These are phyloP conservation scores for Pleodorina starrii DNA, from an alignment of 139 green algal species.

Conservation along the genomic window DNA sequence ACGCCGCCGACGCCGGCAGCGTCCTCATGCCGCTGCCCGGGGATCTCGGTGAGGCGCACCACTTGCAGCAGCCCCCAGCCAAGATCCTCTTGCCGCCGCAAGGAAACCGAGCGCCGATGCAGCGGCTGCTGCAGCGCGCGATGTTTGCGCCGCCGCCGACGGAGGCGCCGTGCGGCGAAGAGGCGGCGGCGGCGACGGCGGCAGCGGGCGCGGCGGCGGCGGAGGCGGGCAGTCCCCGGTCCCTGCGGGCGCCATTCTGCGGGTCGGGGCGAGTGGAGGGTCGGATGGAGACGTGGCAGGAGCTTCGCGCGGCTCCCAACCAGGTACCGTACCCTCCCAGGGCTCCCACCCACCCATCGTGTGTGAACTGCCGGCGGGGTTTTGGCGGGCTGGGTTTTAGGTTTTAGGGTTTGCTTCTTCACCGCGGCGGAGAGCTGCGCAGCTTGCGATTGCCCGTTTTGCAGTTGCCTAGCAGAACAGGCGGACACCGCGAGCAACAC, in stretches of 20 bases:
- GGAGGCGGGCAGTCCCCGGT: neutral
- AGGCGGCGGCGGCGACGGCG: neutral
- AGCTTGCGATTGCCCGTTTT: too few species aligned
- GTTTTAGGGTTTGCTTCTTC: too few species aligned
- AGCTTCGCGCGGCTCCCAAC: constrained; percentile 1
- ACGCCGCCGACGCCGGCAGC: neutral
- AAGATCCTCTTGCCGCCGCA: too few species aligned
- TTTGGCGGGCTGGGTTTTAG: too few species aligned
- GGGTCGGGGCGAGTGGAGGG: neutral
- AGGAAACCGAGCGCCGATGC: neutral
- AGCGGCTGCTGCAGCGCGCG: neutral
- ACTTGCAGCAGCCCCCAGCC: too few species aligned
- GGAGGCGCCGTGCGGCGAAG: neutral
- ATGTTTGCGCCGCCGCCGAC: too few species aligned
- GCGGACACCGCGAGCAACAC: too few species aligned
- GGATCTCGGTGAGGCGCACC: neutral
- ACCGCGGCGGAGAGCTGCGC: too few species aligned
- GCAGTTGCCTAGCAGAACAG: too few species aligned
- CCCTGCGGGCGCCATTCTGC: neutral
- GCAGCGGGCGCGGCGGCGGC: neutral
- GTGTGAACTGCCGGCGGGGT: too few species aligned
- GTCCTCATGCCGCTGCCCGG: neutral
- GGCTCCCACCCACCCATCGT: too few species aligned
- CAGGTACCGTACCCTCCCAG: too few species aligned
- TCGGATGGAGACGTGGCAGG: neutral